phyloP scores from a whole-genome alignment of 495 filamentous ascomycete genomes.

The Xylaria acuta region DNA sequence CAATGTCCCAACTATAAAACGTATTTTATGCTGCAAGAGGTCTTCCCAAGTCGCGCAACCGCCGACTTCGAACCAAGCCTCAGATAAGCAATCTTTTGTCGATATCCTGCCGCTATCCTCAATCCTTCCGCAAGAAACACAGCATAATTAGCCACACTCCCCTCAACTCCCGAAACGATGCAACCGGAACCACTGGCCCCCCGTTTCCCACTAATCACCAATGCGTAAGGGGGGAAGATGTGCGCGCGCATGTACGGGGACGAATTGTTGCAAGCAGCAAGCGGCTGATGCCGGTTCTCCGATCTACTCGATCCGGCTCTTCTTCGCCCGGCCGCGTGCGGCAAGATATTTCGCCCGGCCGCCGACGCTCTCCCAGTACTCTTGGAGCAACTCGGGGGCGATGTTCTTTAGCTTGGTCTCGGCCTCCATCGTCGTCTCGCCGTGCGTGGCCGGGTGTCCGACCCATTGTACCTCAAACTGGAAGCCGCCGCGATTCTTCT shows the following conservation, averaged over 20 bases:
- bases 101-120: neutral
- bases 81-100: constrained; percentile 13
- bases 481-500: constrained; percentile 37
- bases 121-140: neutral
- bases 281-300: neutral
- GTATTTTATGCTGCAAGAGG: neutral
- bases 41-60: neutral
- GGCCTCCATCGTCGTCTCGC: constrained; percentile 38
- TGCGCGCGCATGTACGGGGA: neutral
- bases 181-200: neutral
- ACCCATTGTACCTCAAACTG: constrained; percentile 44
- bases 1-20: constrained; percentile 6
- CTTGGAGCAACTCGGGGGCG: constrained; percentile 29
- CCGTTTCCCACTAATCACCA: neutral
- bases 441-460: constrained; percentile 33
- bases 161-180: constrained; percentile 24
- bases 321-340: constrained; percentile 36
- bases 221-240: constrained; percentile 8
- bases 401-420: constrained; percentile 36
- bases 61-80: neutral
- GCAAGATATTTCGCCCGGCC: constrained; percentile 35
- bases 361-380: constrained; percentile 38
- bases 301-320: constrained; percentile 28
- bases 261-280: neutral
- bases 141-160: neutral